Conservation (phyloP, 306 rosid genomes). For the Glycine latifolia region DNA sequence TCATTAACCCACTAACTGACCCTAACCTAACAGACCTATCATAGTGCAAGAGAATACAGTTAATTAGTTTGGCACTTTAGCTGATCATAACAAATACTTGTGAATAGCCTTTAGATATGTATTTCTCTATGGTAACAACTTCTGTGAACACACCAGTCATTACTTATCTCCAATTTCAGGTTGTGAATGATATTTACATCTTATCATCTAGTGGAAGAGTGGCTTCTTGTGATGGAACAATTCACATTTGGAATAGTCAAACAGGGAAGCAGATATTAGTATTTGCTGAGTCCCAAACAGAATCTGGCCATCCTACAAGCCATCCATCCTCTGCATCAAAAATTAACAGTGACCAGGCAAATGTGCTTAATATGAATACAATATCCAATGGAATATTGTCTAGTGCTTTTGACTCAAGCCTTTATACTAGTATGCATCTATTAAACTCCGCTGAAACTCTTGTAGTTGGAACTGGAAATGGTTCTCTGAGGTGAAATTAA, state of each 20-base stretch:
- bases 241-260: slow-evolving; percentile 93
- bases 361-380: slow-evolving; percentile 75
- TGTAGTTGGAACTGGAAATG: slow-evolving; percentile 94
- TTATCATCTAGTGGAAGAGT: slow-evolving; percentile 85
- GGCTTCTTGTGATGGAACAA: slow-evolving; percentile 94
- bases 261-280: slow-evolving; percentile 84
- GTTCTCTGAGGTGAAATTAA: slow-evolving; percentile 78
- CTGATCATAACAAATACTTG: slow-evolving; percentile 16
- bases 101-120: slow-evolving; percentile 26
- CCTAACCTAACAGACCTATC: too few species aligned
- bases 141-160: slow-evolving; percentile 43
- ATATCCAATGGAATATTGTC: slow-evolving; percentile 79
- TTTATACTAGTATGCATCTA: slow-evolving; percentile 94
- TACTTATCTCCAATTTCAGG: slow-evolving; percentile 61
- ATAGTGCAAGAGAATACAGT: slow-evolving; percentile 11
- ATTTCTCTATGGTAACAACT: not conserved
- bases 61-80: not conserved
- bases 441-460: slow-evolving; percentile 68
- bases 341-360: slow-evolving; percentile 73
- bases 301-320: slow-evolving; percentile 63
- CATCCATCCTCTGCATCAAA: slow-evolving; percentile 65
- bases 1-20: too few species aligned
- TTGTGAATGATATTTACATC: slow-evolving; percentile 85
- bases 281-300: slow-evolving; percentile 77
- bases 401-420: slow-evolving; percentile 86